Evolutionary conservation across 352 stramenopile genomes (phyloP).

Genomic region (Pythium oligandrum): DNA sequence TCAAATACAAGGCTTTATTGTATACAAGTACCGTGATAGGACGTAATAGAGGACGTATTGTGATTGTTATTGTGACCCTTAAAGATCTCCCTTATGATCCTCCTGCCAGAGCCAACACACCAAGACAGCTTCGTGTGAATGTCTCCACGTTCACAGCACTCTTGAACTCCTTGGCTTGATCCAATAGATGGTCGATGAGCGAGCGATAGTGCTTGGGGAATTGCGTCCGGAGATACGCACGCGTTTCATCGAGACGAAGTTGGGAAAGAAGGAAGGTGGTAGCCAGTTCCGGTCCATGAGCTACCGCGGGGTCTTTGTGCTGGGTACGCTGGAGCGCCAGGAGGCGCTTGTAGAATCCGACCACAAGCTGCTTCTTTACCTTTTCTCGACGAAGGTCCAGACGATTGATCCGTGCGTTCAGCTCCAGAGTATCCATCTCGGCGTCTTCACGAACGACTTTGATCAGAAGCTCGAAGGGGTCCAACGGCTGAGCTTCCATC

Average conservation of each 20-base stretch:
- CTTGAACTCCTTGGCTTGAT: constrained; percentile 31
- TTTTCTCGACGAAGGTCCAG: constrained; percentile 62
- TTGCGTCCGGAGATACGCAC: constrained; percentile 29
- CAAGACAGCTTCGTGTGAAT: constrained; percentile 36
- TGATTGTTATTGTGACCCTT: no score
- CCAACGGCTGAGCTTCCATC: constrained; percentile 57
- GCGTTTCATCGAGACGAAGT: constrained; percentile 43
- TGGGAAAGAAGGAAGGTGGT: constrained; percentile 41
- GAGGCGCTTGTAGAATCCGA: constrained; percentile 47
- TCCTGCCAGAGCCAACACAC: constrained; percentile 18
- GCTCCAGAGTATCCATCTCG: constrained; percentile 48
- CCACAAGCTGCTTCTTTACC: constrained; percentile 52
- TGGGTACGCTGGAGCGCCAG: constrained; percentile 47
- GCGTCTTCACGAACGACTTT: constrained; percentile 42
- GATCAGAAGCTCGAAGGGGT: constrained; percentile 66
- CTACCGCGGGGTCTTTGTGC: constrained; percentile 26
- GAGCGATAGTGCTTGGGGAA: constrained; percentile 64
- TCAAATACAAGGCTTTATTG: no score
- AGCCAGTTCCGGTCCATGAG: constrained; percentile 24
- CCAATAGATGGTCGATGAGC: constrained; percentile 37
- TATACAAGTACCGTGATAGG: no score
- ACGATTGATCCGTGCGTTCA: constrained; percentile 29
- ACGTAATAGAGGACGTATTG: no score
- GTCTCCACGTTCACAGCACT: constrained; percentile 19
- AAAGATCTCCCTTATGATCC: no score